Percentiles rank a stretch among this genome's conserved stretches.
Conservation (phyloP, 176 grass and related monocot genomes). For the Musa schizocarpa region DNA sequence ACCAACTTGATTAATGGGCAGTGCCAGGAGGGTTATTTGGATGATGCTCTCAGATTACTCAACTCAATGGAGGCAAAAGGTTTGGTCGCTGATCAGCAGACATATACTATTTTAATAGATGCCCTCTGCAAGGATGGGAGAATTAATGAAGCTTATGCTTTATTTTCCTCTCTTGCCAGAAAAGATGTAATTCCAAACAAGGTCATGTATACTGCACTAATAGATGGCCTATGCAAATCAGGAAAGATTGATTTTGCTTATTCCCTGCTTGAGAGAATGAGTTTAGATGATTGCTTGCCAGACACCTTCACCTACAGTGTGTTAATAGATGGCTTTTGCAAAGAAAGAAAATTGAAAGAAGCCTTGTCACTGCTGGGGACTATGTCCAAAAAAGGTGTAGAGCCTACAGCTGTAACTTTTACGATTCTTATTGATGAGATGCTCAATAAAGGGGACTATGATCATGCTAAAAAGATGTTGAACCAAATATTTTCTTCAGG, state of each 20-base stretch:
- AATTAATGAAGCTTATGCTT: constrained; percentile 38
- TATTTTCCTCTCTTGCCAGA: constrained; percentile 27
- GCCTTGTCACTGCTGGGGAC: constrained; percentile 38
- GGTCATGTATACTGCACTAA: constrained; percentile 50
- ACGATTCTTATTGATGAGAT: constrained; percentile 55
- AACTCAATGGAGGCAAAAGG: constrained; percentile 38
- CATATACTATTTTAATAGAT: constrained; percentile 46
- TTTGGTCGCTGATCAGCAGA: constrained; percentile 38
- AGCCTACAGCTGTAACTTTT: constrained; percentile 36
- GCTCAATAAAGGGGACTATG: constrained; percentile 38
- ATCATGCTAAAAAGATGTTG: constrained; percentile 33
- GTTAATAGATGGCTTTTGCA: constrained; percentile 45
- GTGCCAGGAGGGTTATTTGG: constrained; percentile 37
- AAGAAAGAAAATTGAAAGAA: constrained; percentile 32
- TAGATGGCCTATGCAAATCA: constrained; percentile 41
- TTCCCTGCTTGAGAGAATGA: constrained; percentile 43
- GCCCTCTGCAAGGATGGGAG: constrained; percentile 44
- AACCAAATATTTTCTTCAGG: constrained; percentile 42
- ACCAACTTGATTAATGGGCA: constrained; percentile 6
- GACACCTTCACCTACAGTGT: constrained; percentile 51
- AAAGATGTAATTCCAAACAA: constrained; percentile 38
- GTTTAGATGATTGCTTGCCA: constrained; percentile 31
- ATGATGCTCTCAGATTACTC: constrained; percentile 42
- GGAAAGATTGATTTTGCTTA: constrained; percentile 37
- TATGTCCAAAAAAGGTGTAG: constrained; percentile 43